phyloP scores from a whole-genome alignment of 768 basidiomycete genomes.

The Phylloporus rhodoxanthus region DNA sequence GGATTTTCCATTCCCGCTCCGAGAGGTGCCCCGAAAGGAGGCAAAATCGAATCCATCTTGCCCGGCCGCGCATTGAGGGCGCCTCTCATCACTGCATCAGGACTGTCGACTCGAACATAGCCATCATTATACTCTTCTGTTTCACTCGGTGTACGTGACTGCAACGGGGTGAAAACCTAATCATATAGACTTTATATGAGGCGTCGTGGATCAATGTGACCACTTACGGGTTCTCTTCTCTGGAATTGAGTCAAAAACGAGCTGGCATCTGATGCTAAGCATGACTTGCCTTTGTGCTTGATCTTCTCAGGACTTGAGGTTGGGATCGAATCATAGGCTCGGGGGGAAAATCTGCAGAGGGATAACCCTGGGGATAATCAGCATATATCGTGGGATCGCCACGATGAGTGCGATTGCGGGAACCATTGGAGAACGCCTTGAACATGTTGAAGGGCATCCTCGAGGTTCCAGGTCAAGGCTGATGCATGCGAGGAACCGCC shows the following conservation, averaged over 20 bases:
- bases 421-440: slow-evolving; percentile 29
- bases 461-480: slow-evolving; percentile 16
- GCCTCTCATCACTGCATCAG: slow-evolving; percentile 29
- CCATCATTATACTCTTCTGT: slow-evolving; percentile 29
- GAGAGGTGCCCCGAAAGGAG: slow-evolving; percentile 22
- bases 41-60: slow-evolving; percentile 18
- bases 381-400: slow-evolving; percentile 21
- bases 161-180: slow-evolving; percentile 30
- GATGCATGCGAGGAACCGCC: slow-evolving; percentile 7
- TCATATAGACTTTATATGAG: slow-evolving; percentile 3
- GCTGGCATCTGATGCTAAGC: background rate
- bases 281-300: slow-evolving; percentile 23
- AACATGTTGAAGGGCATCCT: slow-evolving; percentile 36
- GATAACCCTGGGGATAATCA: slow-evolving; percentile 28
- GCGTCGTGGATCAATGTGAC: background rate
- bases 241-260: slow-evolving; percentile 15
- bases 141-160: slow-evolving; percentile 31
- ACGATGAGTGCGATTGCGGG: slow-evolving; percentile 28
- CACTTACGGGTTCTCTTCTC: slow-evolving; percentile 30
- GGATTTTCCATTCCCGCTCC: slow-evolving; percentile 14
- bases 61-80: slow-evolving; percentile 29
- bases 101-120: slow-evolving; percentile 28
- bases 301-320: slow-evolving; percentile 21
- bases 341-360: slow-evolving; percentile 21
- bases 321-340: slow-evolving; percentile 19